phyloP scores from a whole-genome alignment of 805 yeast species.

The Yarrowia porcina region DNA sequence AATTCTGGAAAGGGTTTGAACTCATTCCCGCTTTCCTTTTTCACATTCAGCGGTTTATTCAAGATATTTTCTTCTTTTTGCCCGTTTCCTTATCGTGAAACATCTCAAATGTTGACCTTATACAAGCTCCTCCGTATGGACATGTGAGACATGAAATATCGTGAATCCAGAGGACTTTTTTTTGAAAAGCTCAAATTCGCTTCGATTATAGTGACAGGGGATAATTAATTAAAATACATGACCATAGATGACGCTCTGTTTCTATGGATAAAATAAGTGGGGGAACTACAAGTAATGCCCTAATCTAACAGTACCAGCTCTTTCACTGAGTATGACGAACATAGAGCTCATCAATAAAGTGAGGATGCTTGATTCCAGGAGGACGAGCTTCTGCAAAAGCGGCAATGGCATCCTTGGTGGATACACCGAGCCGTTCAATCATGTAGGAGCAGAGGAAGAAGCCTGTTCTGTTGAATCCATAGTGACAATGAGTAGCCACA shows the following conservation, averaged over 20 bases:
- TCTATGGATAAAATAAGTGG: neutral
- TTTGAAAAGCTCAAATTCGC: too few relatives aligned
- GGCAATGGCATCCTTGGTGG: conserved; percentile 59
- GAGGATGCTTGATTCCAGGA: conserved; percentile 77
- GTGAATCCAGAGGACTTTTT: too few relatives aligned
- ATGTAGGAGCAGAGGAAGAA: conserved; percentile 67
- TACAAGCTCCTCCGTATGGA: too few relatives aligned
- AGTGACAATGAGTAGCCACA: conserved; percentile 73
- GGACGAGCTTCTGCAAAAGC: conserved; percentile 56
- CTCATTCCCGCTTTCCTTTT: too few relatives aligned
- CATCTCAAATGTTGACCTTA: too few relatives aligned
- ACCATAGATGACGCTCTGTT: conserved; percentile 19
- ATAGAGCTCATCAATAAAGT: conserved; percentile 68
- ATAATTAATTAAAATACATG: neutral
- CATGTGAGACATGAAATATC: too few relatives aligned
- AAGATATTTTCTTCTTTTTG: too few relatives aligned
- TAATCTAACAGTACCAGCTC: too few relatives aligned
- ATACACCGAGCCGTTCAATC: conserved; percentile 57
- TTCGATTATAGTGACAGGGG: neutral
- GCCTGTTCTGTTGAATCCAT: conserved; percentile 79
- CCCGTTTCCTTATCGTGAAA: too few relatives aligned
- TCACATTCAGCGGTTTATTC: too few relatives aligned
- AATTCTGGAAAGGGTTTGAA: too few relatives aligned
- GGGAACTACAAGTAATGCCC: too few relatives aligned
- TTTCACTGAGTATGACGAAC: conserved; percentile 49